Evolutionary conservation across 164 flowering plant genomes (phyloP), one percentile per base, ranked within the genome.

Genomic region (Amborella trichopoda): DNA sequence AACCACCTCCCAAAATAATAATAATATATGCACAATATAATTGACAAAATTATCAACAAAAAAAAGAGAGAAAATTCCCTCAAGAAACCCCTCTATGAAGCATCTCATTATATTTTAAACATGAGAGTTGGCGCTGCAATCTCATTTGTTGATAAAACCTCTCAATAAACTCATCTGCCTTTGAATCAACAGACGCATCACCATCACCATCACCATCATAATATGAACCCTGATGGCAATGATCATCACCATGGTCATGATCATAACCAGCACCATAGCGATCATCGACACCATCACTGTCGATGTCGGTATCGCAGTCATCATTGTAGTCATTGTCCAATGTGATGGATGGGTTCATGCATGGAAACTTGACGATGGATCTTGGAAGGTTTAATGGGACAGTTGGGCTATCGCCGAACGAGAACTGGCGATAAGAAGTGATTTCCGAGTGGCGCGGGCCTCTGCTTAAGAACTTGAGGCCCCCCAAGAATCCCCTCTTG

Each of bases 161-260:
- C 3, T 71, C 76, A 18, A 84, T 84, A 50, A 84, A 84, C 64
- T 70, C 55, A 52, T 85, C 91, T 0, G 91, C 95, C 48, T 64
- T 77, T 53, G 36, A 9, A 52, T 85, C 95, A 40, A 84, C 70
- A 58, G 59, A 78, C 54, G 64, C 68, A 18, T 72, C 78, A n/a
- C n/a, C n/a, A 26, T 2, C 19, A 13, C 17, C 52, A 11, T 36
- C 19, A 23, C n/a, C 40, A 37, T 1, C 40, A 14, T 14, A 8
- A 1, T 8, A 30, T 9, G 34, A 30, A 30, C 11, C 14, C 13
- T 16, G 17, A 23, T 48, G 9, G 20, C 54, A 65, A 1, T 61
- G 59, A 19, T 41, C 20, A 3, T 2, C 55, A 11, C 53, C 44
- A 17, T 16, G 42, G 0, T 6, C 55, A 11, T 41, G 40, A 17